These are phyloP conservation scores for Westerdykella ornata DNA, from an alignment of 2,329 filamentous ascomycete genomes.

Conservation along the genomic window DNA sequence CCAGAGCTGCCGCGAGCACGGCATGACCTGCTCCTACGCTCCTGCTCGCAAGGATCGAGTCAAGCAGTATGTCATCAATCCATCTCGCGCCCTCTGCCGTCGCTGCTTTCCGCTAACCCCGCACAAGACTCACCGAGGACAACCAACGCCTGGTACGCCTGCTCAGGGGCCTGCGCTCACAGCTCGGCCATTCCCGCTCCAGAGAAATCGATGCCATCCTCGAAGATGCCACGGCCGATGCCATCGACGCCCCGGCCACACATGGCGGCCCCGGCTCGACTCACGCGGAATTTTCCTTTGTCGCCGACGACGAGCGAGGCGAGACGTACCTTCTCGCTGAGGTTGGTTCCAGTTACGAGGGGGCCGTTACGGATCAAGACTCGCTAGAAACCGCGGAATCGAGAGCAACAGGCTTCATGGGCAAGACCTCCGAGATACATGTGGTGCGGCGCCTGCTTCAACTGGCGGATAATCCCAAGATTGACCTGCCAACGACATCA, in stretches of 20 bases:
- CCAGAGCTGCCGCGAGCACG: constrained; percentile 26
- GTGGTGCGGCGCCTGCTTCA: constrained; percentile 28
- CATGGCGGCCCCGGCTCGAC: constrained; percentile 6
- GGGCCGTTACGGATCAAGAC: constrained; percentile 19
- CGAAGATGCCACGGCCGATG: constrained; percentile 8
- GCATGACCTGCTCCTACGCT: constrained; percentile 27
- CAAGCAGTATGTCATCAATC: constrained; percentile 23
- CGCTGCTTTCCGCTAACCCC: constrained; percentile 5
- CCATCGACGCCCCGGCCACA: constrained; percentile 14
- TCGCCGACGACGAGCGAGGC: constrained; percentile 6
- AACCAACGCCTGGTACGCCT: constrained; percentile 26
- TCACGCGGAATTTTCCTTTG: not conserved
- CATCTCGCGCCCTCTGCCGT: not conserved
- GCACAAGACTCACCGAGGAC: constrained; percentile 19
- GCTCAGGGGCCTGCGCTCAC: constrained; percentile 15
- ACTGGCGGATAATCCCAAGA: constrained; percentile 9
- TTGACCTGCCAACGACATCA: not conserved
- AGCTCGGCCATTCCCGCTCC: constrained; percentile 8
- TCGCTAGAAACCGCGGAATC: constrained; percentile 16
- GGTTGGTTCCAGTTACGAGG: constrained; percentile 9
- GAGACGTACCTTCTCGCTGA: constrained; percentile 20
- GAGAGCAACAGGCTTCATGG: constrained; percentile 30
- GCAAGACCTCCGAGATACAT: constrained; percentile 30
- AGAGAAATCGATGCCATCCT: constrained; percentile 20
- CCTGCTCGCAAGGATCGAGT: constrained; percentile 31